Evolutionary conservation across 1,284 basidiomycete species (phyloP).

Genomic region (Moniliella sp.): DNA sequence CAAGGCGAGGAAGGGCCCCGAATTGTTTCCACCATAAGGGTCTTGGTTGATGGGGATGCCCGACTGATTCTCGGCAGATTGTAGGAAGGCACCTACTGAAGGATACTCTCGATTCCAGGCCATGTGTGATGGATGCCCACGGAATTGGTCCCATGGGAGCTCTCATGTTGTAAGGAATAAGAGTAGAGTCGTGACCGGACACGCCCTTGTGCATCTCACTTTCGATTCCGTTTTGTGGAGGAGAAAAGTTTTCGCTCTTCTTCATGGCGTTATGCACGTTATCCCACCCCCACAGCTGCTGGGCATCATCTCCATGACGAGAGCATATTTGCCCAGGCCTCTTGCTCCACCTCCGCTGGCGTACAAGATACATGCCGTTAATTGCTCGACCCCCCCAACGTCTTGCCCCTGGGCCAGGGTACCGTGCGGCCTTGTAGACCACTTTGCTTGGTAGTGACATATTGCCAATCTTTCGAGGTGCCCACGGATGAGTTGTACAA

Average conservation of each 20-base stretch:
- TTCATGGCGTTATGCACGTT: constrained; percentile 11
- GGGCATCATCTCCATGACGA: constrained; percentile 9
- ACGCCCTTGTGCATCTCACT: no score
- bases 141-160: constrained; percentile 9
- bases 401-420: constrained; percentile 34
- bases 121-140: constrained; percentile 14
- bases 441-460: constrained; percentile 6
- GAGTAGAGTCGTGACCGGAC: constrained; percentile 3
- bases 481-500: constrained; percentile 9
- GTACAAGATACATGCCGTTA: constrained; percentile 33
- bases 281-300: constrained; percentile 9
- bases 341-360: constrained; percentile 22
- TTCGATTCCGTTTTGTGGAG: no score
- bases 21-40: constrained; percentile 15
- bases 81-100: constrained; percentile 10
- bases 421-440: constrained; percentile 8
- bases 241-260: constrained; percentile 11
- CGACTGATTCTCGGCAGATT: no score
- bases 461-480: constrained; percentile 17
- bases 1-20: constrained; percentile 18
- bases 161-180: constrained; percentile 9
- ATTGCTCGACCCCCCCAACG: constrained; percentile 37
- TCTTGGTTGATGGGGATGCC: constrained; percentile 4
- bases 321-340: constrained; percentile 13
- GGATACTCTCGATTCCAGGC: constrained; percentile 12